A percentile compares a stretch with the other conserved stretches of the same genome.
phyloP scores from a whole-genome alignment of 129 eudicot species.

The Silybum marianum region DNA sequence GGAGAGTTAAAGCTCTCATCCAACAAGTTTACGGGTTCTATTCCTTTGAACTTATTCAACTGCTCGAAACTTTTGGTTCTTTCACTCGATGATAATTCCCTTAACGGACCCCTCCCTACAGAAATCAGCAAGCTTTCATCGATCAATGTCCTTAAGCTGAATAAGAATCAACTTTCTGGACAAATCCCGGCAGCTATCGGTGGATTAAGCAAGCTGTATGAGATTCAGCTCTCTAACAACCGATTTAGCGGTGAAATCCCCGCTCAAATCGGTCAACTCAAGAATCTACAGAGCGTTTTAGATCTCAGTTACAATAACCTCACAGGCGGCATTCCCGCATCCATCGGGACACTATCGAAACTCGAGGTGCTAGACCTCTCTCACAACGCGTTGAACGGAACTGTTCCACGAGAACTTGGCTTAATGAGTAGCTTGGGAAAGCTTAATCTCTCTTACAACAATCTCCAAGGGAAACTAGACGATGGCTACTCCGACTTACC shows the following conservation, averaged over 20 bases:
- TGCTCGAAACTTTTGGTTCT: constrained; percentile 75
- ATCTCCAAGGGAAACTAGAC: constrained; percentile 69
- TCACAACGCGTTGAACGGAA: constrained; percentile 70
- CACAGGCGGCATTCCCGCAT: constrained; percentile 67
- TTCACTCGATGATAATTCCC: constrained; percentile 58
- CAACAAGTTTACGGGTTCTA: constrained; percentile 61
- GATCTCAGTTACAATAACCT: constrained; percentile 85
- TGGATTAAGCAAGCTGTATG: constrained; percentile 70
- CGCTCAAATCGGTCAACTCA: constrained; percentile 61
- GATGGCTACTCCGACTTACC: constrained; percentile 71
- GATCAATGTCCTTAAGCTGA: constrained; percentile 79
- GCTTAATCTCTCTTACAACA: constrained; percentile 80
- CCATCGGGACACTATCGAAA: constrained; percentile 66
- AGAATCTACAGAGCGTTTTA: constrained; percentile 70
- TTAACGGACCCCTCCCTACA: constrained; percentile 69
- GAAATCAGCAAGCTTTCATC: constrained; percentile 81
- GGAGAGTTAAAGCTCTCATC: constrained; percentile 87
- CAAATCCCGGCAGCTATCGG: constrained; percentile 73
- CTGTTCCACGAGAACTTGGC: constrained; percentile 63
- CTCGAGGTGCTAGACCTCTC: constrained; percentile 85
- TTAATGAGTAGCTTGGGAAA: constrained; percentile 82
- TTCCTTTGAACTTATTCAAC: constrained; percentile 71
- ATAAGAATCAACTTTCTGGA: constrained; percentile 65
- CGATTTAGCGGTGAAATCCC: constrained; percentile 73
- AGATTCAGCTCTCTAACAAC: constrained; percentile 72